phyloP scores from a whole-genome alignment of 2,329 filamentous ascomycete species.

The Phyllachora maydis region DNA sequence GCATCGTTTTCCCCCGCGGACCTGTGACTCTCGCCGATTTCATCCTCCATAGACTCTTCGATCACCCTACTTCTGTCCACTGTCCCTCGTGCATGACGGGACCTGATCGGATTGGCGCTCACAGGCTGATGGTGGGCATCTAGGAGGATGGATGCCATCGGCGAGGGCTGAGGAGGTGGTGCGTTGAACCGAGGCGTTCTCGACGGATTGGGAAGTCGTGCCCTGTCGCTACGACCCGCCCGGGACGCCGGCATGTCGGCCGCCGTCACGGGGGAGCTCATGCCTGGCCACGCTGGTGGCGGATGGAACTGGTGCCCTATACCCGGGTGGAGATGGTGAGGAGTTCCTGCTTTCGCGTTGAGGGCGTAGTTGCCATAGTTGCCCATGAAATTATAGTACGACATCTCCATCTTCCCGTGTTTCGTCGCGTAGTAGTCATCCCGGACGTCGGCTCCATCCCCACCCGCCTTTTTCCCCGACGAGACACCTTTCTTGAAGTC shows the following conservation, averaged over 20 bases:
- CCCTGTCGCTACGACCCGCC: slow-evolving; percentile 21
- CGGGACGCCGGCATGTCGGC: slow-evolving; percentile 33
- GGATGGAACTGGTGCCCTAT: slow-evolving; percentile 45
- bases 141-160: slow-evolving; percentile 52
- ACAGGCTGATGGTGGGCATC: slow-evolving; percentile 57
- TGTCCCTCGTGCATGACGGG: slow-evolving; percentile 21
- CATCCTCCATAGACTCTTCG: slow-evolving; percentile 32
- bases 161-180: slow-evolving; percentile 30
- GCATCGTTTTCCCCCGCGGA: slow-evolving; percentile 36
- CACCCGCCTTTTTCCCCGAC: slow-evolving; percentile 16
- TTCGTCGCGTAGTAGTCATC: slow-evolving; percentile 91
- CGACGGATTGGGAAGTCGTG: slow-evolving; percentile 15
- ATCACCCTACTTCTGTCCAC: slow-evolving; percentile 28
- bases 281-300: slow-evolving; percentile 52
- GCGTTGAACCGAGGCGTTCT: slow-evolving; percentile 22
- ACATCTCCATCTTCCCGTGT: slow-evolving; percentile 96
- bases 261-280: slow-evolving; percentile 39
- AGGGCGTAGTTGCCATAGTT: slow-evolving; percentile 76
- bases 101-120: slow-evolving; percentile 22
- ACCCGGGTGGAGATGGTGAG: slow-evolving; percentile 35
- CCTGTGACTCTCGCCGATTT: slow-evolving; percentile 13
- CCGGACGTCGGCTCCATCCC: slow-evolving; percentile 42
- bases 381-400: slow-evolving; percentile 85
- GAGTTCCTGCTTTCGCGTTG: slow-evolving; percentile 47
- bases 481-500: slow-evolving; percentile 72